Conservation (phyloP, 2,329 filamentous ascomycete genomes). For the Colletotrichum gloeosporioides region DNA sequence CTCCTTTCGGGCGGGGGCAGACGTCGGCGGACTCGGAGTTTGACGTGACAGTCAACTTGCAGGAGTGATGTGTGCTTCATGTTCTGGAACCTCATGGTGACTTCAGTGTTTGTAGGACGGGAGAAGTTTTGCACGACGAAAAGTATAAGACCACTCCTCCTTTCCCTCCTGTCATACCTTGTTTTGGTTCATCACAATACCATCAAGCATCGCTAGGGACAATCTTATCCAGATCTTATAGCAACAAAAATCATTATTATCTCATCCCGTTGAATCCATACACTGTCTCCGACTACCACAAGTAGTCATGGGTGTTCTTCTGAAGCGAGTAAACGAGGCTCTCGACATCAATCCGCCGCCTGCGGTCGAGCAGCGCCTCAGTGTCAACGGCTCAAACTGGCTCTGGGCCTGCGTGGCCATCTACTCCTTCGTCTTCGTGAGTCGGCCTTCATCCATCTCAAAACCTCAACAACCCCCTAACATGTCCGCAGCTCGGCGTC, state of each 20-base stretch:
- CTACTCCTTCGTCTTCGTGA: constrained; percentile 51
- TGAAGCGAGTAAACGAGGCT: constrained; percentile 47
- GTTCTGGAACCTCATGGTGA: not conserved
- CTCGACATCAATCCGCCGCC: constrained; percentile 51
- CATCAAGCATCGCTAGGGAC: not conserved
- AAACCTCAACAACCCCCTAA: constrained; percentile 12
- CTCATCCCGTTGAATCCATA: not conserved
- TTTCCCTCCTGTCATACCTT: not conserved
- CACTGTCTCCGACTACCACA: not conserved
- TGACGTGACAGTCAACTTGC: not conserved
- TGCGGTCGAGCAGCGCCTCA: constrained; percentile 42
- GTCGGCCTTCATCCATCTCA: constrained; percentile 17
- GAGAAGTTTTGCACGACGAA: not conserved
- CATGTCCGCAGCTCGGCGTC: constrained; percentile 40
- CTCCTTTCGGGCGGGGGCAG: not conserved
- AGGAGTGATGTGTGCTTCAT: not conserved
- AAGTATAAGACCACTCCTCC: constrained; percentile 3
- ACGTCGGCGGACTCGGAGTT: not conserved
- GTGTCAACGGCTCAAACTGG: constrained; percentile 57
- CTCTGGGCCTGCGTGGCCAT: constrained; percentile 59
- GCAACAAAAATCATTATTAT: not conserved
- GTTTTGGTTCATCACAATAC: not conserved
- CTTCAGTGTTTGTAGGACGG: not conserved
- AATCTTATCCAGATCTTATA: not conserved
- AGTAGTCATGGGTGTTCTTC: constrained; percentile 35